These are phyloP conservation scores for Linum usitatissimum DNA, from an alignment of 345 rosid species.

Conservation along the genomic window DNA sequence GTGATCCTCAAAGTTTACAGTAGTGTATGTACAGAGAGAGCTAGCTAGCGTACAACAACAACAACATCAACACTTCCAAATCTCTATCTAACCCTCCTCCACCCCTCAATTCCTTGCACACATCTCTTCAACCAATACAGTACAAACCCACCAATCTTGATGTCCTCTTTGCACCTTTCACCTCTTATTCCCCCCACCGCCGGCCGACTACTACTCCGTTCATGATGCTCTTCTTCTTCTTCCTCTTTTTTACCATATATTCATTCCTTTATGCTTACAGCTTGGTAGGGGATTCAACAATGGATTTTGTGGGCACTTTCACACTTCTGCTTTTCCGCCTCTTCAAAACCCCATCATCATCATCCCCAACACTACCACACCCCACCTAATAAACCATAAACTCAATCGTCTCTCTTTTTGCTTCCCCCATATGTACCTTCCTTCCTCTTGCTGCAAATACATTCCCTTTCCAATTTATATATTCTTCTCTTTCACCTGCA, in stretches of 20 bases:
- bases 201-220: too few species aligned
- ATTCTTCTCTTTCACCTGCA: background rate
- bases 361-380: background rate
- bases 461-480: background rate
- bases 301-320: background rate
- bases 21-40: too few species aligned
- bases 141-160: too few species aligned
- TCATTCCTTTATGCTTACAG: background rate
- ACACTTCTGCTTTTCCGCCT: background rate
- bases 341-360: background rate
- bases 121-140: too few species aligned
- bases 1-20: too few species aligned
- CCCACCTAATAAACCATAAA: background rate
- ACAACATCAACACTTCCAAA: too few species aligned
- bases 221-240: background rate
- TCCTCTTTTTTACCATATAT: background rate
- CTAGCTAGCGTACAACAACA: too few species aligned
- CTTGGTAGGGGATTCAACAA: background rate
- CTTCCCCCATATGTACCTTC: background rate
- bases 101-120: too few species aligned
- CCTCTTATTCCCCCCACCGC: background rate
- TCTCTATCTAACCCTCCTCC: too few species aligned
- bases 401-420: background rate
- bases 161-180: too few species aligned
- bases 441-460: background rate